These are phyloP conservation scores for Sparassis latifolia DNA, from an alignment of 1,284 basidiomycete species.

Conservation along the genomic window DNA sequence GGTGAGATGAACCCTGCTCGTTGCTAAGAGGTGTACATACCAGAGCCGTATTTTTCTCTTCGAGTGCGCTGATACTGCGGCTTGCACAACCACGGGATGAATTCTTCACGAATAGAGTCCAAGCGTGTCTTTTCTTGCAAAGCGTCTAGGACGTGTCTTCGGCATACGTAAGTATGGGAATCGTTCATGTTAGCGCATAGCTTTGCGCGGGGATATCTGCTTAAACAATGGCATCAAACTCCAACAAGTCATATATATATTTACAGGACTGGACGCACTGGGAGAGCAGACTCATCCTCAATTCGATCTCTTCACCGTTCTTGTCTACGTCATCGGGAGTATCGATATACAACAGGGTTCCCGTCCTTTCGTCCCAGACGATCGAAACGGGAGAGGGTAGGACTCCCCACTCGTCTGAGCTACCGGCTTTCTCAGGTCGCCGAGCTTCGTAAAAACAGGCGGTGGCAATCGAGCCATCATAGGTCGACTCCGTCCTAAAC, in stretches of 20 bases:
- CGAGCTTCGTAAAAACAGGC: constrained; percentile 68
- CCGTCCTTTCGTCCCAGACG: constrained; percentile 57
- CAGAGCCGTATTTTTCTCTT: constrained; percentile 48
- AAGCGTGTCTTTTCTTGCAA: constrained; percentile 63
- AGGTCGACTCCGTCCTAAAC: constrained; percentile 66
- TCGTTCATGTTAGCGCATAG: constrained; percentile 73
- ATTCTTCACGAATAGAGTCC: constrained; percentile 80
- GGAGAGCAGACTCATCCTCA: constrained; percentile 69
- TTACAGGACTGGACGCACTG: constrained; percentile 33
- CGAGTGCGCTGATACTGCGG: constrained; percentile 66
- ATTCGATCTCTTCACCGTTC: constrained; percentile 63
- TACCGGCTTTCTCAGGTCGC: constrained; percentile 46
- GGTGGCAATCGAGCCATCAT: constrained; percentile 67
- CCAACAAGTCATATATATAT: constrained; percentile 1
- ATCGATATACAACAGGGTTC: constrained; percentile 68
- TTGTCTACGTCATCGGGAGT: constrained; percentile 60
- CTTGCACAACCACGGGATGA: constrained; percentile 86
- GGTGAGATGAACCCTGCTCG: background rate
- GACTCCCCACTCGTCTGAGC: constrained; percentile 61
- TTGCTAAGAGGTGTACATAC: constrained; percentile 27
- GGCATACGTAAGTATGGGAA: constrained; percentile 87
- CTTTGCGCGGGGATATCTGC: constrained; percentile 68
- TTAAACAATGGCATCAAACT: constrained; percentile 1
- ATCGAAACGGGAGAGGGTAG: constrained; percentile 41
- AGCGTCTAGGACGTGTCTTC: constrained; percentile 66